These are phyloP conservation scores for Xylariaceae sp. DNA, from an alignment of 2,329 filamentous ascomycete species.

Conservation along the genomic window DNA sequence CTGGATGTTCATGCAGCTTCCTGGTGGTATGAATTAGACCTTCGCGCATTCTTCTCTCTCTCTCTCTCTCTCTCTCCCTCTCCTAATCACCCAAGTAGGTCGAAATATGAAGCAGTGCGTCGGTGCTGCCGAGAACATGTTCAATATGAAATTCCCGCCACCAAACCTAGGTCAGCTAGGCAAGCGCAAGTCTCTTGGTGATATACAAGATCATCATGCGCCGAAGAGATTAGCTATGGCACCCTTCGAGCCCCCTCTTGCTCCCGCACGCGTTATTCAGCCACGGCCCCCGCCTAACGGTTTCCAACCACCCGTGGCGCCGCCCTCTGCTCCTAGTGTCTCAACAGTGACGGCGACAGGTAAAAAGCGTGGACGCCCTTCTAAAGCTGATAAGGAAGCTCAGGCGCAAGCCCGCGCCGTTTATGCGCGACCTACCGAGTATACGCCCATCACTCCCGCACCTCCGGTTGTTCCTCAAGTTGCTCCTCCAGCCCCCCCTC, in stretches of 20 bases:
- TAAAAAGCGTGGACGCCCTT: constrained; percentile 44
- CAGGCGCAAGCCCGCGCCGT: constrained; percentile 32
- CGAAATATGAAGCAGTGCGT: constrained; percentile 47
- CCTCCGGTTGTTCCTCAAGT: no score
- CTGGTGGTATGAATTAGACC: constrained; percentile 37
- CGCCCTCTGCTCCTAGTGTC: constrained; percentile 14
- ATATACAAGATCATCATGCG: constrained; percentile 31
- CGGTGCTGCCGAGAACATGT: constrained; percentile 37
- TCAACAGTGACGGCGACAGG: constrained; percentile 25
- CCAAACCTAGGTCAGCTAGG: constrained; percentile 23
- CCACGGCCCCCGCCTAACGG: constrained; percentile 31
- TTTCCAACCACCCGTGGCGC: constrained; percentile 22
- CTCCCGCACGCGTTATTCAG: constrained; percentile 29
- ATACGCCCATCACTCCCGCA: constrained; percentile 30
- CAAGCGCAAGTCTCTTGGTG: constrained; percentile 37
- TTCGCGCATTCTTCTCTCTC: constrained; percentile 11
- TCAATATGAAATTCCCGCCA: constrained; percentile 32
- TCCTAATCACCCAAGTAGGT: constrained; percentile 35
- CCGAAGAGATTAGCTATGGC: constrained; percentile 32
- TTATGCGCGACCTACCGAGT: constrained; percentile 28
- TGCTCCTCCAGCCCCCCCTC: no score
- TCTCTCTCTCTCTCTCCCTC: no score
- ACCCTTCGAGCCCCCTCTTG: constrained; percentile 25
- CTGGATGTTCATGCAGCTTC: constrained; percentile 48
- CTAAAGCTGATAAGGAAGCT: constrained; percentile 41